A percentile compares a stretch with the other conserved stretches of the same genome.
Evolutionary conservation across 2,329 filamentous ascomycete species (phyloP).

Genomic region (Hyphodiscus sp.): DNA sequence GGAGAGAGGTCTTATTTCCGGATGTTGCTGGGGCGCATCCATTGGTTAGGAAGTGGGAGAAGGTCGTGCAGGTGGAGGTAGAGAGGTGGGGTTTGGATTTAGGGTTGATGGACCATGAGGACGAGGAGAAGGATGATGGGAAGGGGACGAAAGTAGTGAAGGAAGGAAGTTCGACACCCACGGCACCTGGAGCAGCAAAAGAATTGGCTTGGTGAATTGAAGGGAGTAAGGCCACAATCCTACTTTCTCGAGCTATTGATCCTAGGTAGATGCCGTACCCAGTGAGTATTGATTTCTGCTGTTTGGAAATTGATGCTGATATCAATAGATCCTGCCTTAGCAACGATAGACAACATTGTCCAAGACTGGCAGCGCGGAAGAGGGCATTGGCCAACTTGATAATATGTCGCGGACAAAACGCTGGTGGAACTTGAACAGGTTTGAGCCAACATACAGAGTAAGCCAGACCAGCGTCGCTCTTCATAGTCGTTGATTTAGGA

Average conservation of each 20-base stretch:
- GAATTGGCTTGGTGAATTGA: not conserved
- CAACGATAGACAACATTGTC: no score
- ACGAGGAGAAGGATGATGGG: not conserved
- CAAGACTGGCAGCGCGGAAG: no score
- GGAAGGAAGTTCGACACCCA: not conserved
- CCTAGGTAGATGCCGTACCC: no score
- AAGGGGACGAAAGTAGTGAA: constrained; percentile 1
- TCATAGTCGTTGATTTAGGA: no score
- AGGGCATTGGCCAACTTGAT: no score
- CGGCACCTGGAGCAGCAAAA: not conserved
- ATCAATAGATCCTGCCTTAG: no score
- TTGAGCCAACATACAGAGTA: no score
- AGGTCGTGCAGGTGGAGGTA: constrained; percentile 36
- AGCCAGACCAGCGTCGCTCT: no score
- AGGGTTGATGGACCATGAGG: constrained; percentile 20
- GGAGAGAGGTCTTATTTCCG: constrained; percentile 45
- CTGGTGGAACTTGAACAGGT: no score
- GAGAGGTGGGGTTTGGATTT: constrained; percentile 34
- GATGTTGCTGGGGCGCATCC: constrained; percentile 65
- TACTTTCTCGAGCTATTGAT: not conserved
- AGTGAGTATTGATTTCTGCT: no score
- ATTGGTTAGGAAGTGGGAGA: constrained; percentile 55
- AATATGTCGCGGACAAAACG: no score
- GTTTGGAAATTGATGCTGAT: no score
- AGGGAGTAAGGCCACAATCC: not conserved